Evolutionary conservation across 2,329 filamentous ascomycete genomes (phyloP).

Genomic region (Coleophoma cylindrospora): DNA sequence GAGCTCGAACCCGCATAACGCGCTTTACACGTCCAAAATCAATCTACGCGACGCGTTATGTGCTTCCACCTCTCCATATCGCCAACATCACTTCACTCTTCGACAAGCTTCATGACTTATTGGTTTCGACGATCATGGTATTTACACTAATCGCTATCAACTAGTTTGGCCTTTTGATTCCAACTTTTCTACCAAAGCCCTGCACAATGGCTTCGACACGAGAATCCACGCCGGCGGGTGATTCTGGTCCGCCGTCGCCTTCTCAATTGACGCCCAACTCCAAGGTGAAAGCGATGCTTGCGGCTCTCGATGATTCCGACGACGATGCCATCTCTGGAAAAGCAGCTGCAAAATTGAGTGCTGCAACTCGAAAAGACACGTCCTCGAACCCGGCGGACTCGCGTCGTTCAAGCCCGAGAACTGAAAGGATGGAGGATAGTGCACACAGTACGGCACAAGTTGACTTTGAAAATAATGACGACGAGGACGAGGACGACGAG

Average conservation of each 20-base stretch:
- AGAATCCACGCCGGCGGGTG: slow-evolving; percentile 39
- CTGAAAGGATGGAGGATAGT: not conserved
- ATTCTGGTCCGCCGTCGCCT: slow-evolving; percentile 36
- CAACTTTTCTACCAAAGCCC: no score
- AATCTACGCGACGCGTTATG: not conserved
- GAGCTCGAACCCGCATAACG: no score
- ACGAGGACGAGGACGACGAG: slow-evolving; percentile 41
- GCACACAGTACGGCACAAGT: not conserved
- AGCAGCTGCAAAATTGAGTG: slow-evolving; percentile 13
- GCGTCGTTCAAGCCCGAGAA: not conserved
- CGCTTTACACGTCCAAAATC: no score
- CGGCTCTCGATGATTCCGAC: slow-evolving; percentile 44
- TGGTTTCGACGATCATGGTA: not conserved
- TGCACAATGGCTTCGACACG: slow-evolving; percentile 42
- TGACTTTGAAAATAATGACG: slow-evolving; percentile 7
- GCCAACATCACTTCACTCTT: no score
- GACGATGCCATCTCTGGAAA: slow-evolving; percentile 18
- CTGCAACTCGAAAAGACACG: slow-evolving; percentile 6
- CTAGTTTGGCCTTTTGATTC: not conserved
- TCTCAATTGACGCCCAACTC: slow-evolving; percentile 42
- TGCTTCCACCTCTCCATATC: not conserved
- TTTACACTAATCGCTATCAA: not conserved
- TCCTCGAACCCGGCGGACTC: slow-evolving; percentile 6
- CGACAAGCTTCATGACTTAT: no score
- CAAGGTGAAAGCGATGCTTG: slow-evolving; percentile 50